Conservation (phyloP, 2,329 filamentous ascomycete species). For the Dryadomyces sulphureus region DNA sequence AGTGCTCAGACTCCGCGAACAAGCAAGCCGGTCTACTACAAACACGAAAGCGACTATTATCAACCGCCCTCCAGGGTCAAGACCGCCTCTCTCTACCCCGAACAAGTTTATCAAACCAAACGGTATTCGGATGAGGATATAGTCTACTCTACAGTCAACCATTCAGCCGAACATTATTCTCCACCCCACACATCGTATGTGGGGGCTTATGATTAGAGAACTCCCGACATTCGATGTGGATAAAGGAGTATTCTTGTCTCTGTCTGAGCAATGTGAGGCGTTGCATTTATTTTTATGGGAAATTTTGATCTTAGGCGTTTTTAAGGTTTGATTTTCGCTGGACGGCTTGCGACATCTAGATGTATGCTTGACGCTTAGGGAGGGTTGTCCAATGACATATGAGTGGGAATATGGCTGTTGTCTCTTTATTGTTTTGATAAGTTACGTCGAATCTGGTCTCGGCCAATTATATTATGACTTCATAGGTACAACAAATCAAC, state of each 20-base stretch:
- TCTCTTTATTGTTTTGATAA: no score
- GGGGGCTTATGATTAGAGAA: neutral
- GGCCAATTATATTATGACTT: no score
- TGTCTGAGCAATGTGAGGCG: no score
- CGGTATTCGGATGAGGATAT: slow-evolving; percentile 11
- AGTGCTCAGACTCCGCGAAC: slow-evolving; percentile 1
- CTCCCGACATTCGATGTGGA: neutral
- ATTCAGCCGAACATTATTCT: slow-evolving; percentile 6
- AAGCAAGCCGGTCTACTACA: neutral
- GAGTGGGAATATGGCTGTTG: no score
- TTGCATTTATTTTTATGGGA: neutral
- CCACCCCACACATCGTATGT: slow-evolving; percentile 4
- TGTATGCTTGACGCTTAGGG: no score
- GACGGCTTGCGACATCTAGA: neutral
- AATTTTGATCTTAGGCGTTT: neutral
- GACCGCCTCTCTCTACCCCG: slow-evolving; percentile 7
- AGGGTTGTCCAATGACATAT: no score
- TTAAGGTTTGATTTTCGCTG: neutral
- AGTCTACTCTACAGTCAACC: slow-evolving; percentile 7
- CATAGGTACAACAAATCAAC: no score
- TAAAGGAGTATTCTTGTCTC: neutral
- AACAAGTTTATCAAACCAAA: slow-evolving; percentile 11
- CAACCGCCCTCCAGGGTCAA: slow-evolving; percentile 7
- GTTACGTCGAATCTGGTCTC: no score
- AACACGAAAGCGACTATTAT: slow-evolving; percentile 5